Evolutionary conservation across 257 asterid genomes (phyloP), one percentile per base, ranked within the genome.

Genomic region (Cordia subcordata): DNA sequence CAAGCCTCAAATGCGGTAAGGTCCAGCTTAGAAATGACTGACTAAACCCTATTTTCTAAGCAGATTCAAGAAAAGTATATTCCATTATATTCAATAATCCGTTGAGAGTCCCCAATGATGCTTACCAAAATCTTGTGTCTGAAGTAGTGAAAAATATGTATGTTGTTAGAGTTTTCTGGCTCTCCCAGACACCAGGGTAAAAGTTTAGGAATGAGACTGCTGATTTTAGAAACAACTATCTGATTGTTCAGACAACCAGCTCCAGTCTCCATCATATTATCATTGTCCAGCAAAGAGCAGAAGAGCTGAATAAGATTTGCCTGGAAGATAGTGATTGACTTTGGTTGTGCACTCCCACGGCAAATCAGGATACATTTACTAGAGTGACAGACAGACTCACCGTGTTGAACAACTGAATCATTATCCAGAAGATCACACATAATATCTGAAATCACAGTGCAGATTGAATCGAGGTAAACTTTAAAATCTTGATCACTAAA

Each of bases 121-220:
- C 69, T 64, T 80, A 91, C 98, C 95, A 93, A 77, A 40, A 89
- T 63, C 79, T 93, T 88, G 81, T 93, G 96, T 57, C 82, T 84
- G 74, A 79, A 65, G 72, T 88, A 93, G 49, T 76, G 82, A 63
- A 74, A 80, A 27, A 78, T 71, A 39, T 77, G 76, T 67, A 67
- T 57, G 72, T 64, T 66, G 38, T 50, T 59, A 33, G 67, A 49
- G 38, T 63, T 65, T 61, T 68, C 81, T 57, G 68, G 74, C 63
- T 78, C 67, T 12, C 64, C 59, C 67, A 78, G 75, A 79, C 85
- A 83, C 80, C 79, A 77, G 66, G 64, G 39, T 55, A 80, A 53
- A 33, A 93, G 77, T 45, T 74, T 69, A 27, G 95, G 91, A 37
- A 88, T 77, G 46, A 82, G 72, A 70, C 66, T 54, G 58, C 63